phyloP scores from a whole-genome alignment of 2,329 filamentous ascomycete genomes.

The Penicillium sp. region DNA sequence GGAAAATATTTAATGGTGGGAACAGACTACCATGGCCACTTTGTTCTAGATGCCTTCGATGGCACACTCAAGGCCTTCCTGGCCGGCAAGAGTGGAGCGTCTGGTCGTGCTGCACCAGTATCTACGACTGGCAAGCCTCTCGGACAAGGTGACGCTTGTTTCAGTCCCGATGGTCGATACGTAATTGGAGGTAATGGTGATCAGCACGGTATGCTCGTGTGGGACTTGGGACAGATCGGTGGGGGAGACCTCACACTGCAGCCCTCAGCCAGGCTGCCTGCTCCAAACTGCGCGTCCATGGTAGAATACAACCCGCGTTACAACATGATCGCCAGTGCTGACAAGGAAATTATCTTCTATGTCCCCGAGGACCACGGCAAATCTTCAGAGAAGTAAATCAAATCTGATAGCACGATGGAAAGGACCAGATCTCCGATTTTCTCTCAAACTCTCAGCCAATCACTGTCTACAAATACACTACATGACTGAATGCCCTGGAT shows the following conservation, averaged over 20 bases:
- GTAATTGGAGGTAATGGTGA: conserved; percentile 74
- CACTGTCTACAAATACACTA: background rate
- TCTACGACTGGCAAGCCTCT: conserved; percentile 55
- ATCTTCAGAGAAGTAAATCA: conserved; percentile 32
- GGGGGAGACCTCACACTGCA: conserved; percentile 54
- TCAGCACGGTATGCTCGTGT: conserved; percentile 72
- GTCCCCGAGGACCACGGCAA: conserved; percentile 60
- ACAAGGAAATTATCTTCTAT: conserved; percentile 80
- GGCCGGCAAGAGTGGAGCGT: conserved; percentile 46
- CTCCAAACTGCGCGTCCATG: conserved; percentile 64
- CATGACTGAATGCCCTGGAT: background rate
- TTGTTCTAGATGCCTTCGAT: conserved; percentile 88
- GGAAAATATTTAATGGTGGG: conserved; percentile 82
- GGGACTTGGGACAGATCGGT: conserved; percentile 68
- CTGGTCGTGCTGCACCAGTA: conserved; percentile 50
- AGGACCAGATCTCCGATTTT: background rate
- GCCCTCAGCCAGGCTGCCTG: conserved; percentile 40
- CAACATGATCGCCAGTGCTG: conserved; percentile 87
- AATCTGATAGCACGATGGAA: background rate
- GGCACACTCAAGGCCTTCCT: conserved; percentile 75
- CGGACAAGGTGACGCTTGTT: conserved; percentile 74
- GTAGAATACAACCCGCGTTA: conserved; percentile 86
- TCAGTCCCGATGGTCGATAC: conserved; percentile 84
- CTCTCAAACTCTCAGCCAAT: background rate
- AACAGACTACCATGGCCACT: conserved; percentile 81